Conservation (phyloP, 176 grass and related monocot species). For the Carex parvula region DNA sequence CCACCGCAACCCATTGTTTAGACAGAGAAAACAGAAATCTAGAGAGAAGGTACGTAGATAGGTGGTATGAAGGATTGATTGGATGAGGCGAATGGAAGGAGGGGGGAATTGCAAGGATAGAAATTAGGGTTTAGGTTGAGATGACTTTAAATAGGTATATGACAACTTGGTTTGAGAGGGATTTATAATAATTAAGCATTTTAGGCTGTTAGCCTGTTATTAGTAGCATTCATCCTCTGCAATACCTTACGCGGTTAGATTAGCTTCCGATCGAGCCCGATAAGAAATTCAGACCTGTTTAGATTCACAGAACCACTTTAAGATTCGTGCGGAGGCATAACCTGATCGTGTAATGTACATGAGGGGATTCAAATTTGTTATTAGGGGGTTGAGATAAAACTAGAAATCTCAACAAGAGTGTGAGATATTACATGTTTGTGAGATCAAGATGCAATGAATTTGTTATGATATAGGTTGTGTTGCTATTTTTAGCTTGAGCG, state of each 20-base stretch:
- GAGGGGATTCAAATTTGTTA: background rate
- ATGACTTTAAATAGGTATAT: constrained; percentile 28
- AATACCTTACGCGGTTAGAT: too few species aligned
- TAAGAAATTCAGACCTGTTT: too few species aligned
- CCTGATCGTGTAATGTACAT: too few species aligned
- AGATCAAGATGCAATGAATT: constrained; percentile 3
- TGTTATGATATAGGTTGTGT: constrained; percentile 18
- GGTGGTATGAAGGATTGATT: constrained; percentile 18
- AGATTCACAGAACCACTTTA: too few species aligned
- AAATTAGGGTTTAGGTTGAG: constrained; percentile 33
- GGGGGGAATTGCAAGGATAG: constrained; percentile 23
- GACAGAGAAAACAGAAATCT: constrained; percentile 1
- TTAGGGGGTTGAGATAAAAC: constrained; percentile 10
- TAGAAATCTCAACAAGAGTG: background rate
- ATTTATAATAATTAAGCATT: constrained; percentile 13
- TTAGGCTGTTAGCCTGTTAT: constrained; percentile 14
- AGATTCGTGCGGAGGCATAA: too few species aligned
- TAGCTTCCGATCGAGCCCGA: too few species aligned
- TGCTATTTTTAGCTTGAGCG: constrained; percentile 12
- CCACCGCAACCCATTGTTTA: constrained; percentile 72
- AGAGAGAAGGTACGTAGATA: constrained; percentile 8
- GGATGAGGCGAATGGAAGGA: constrained; percentile 4
- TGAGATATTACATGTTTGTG: constrained; percentile 18
- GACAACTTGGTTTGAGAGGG: constrained; percentile 34
- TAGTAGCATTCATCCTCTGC: too few species aligned